Percentiles rank a stretch among this genome's conserved stretches.
Conservation (phyloP, 164 flowering plant genomes). For the Litsea cubeba region DNA sequence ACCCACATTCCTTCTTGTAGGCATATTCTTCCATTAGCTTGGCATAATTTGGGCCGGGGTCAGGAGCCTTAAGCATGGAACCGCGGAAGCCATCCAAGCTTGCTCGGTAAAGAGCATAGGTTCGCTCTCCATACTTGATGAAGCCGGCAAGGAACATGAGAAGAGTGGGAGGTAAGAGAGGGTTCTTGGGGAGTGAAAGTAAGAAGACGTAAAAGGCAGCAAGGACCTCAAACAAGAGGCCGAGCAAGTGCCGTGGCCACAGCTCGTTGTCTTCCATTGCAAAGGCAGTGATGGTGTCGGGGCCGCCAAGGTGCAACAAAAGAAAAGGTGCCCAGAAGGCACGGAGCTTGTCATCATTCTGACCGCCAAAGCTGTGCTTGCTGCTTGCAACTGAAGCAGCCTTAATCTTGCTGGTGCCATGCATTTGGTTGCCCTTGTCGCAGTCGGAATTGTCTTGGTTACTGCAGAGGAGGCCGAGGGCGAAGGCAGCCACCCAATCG, state of each 20-base stretch:
- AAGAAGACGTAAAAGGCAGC: slow-evolving; percentile 30
- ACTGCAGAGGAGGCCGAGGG: slow-evolving; percentile 44
- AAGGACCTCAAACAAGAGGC: slow-evolving; percentile 24
- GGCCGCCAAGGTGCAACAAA: slow-evolving; percentile 66
- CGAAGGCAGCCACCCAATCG: slow-evolving; percentile 36
- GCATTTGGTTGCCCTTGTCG: too few species aligned
- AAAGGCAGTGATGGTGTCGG: slow-evolving; percentile 59
- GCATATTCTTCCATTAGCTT: slow-evolving; percentile 39
- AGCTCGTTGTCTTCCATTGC: slow-evolving; percentile 57
- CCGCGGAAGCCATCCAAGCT: slow-evolving; percentile 21
- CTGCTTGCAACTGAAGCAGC: neutral
- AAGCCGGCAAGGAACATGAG: slow-evolving; percentile 34
- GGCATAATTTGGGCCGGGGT: slow-evolving; percentile 38
- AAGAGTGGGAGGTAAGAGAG: slow-evolving; percentile 22
- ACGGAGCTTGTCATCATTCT: slow-evolving; percentile 5
- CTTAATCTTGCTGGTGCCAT: neutral
- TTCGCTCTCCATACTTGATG: slow-evolving; percentile 43
- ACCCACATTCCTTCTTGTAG: slow-evolving; percentile 21
- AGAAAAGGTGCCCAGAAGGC: slow-evolving; percentile 64
- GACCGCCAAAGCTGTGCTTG: too few species aligned
- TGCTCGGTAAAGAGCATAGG: slow-evolving; percentile 30
- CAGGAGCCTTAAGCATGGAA: neutral
- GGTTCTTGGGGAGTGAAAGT: slow-evolving; percentile 19
- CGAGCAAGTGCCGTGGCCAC: slow-evolving; percentile 44
- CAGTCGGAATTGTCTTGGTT: slow-evolving; percentile 7